Evolutionary conservation across 2,329 filamentous ascomycete genomes (phyloP).

Genomic region (Gliomastix tumulicola): DNA sequence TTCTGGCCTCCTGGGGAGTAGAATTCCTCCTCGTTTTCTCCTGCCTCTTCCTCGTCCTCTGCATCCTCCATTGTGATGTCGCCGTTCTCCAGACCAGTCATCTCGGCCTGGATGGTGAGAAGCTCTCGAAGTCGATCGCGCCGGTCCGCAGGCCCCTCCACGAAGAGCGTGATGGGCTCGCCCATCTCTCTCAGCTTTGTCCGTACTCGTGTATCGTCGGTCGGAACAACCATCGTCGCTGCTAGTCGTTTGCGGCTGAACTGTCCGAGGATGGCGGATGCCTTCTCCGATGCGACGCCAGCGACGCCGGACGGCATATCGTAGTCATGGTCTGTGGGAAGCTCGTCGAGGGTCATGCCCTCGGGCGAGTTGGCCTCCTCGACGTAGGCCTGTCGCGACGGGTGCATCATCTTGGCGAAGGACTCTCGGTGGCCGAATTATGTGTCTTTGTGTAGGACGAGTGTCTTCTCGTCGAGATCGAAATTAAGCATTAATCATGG

Average conservation of each 20-base stretch:
- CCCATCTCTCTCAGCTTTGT: slow-evolving; percentile 74
- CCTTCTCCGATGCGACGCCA: slow-evolving; percentile 71
- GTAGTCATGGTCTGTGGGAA: slow-evolving; percentile 74
- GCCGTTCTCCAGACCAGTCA: slow-evolving; percentile 45
- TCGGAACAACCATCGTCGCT: slow-evolving; percentile 84
- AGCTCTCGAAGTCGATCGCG: slow-evolving; percentile 81
- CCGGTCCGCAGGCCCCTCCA: slow-evolving; percentile 78
- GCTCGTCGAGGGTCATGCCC: slow-evolving; percentile 40
- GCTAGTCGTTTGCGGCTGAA: slow-evolving; percentile 88
- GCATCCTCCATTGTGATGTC: slow-evolving; percentile 58
- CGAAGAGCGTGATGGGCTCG: slow-evolving; percentile 93
- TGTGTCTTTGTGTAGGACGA: too few species aligned
- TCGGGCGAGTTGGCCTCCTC: slow-evolving; percentile 66
- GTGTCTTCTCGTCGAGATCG: too few species aligned
- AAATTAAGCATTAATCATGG: too few species aligned
- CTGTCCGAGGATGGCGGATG: slow-evolving; percentile 77
- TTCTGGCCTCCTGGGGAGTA: slow-evolving; percentile 77
- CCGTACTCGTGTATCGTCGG: slow-evolving; percentile 84
- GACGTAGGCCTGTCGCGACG: slow-evolving; percentile 86
- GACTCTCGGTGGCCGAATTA: too few species aligned
- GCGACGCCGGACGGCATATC: slow-evolving; percentile 59
- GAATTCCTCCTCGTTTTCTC: slow-evolving; percentile 85
- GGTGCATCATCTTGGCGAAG: slow-evolving; percentile 68
- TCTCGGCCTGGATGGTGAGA: slow-evolving; percentile 66
- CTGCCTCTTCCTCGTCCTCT: slow-evolving; percentile 52